Percentiles rank a stretch among this genome's conserved stretches.
These are phyloP conservation scores for Actinomucor elegans DNA, from an alignment of 371 early-diverging fungal genomes.

Conservation along the genomic window DNA sequence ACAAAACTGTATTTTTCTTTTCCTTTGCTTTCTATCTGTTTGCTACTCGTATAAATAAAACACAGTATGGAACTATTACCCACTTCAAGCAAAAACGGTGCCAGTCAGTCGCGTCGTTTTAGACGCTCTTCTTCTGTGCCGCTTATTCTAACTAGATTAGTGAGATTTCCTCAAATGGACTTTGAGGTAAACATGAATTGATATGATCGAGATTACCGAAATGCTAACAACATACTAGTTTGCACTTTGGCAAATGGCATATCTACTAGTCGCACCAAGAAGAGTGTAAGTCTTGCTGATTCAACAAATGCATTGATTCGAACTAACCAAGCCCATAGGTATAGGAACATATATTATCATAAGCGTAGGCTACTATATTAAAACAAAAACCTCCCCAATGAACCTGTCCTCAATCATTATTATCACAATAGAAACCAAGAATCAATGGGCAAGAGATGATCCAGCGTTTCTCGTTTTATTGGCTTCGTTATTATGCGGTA, in stretches of 20 bases:
- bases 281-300: slow-evolving; percentile 70
- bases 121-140: slow-evolving; percentile 12
- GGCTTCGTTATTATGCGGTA: slow-evolving; percentile 63
- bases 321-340: slow-evolving; percentile 69
- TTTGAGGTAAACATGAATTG: slow-evolving; percentile 39
- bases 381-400: too few relatives aligned
- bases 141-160: slow-evolving; percentile 54
- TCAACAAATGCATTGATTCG: slow-evolving; percentile 51
- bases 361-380: slow-evolving; percentile 58
- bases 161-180: slow-evolving; percentile 83
- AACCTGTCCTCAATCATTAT: not conserved
- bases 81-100: slow-evolving; percentile 1
- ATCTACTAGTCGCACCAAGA: slow-evolving; percentile 80
- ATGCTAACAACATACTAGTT: slow-evolving; percentile 56
- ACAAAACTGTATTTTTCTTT: not conserved
- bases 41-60: not conserved
- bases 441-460: slow-evolving; percentile 95
- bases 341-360: slow-evolving; percentile 89
- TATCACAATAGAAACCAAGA: slow-evolving; percentile 79
- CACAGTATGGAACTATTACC: slow-evolving; percentile 12
- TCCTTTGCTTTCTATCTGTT: not conserved
- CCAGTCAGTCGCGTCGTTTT: slow-evolving; percentile 1
- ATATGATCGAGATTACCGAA: too few relatives aligned
- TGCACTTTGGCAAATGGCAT: slow-evolving; percentile 91
- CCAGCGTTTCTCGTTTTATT: slow-evolving; percentile 85